Conservation (phyloP, 2,329 filamentous ascomycete genomes). For the Aurifilum marmelostoma region DNA sequence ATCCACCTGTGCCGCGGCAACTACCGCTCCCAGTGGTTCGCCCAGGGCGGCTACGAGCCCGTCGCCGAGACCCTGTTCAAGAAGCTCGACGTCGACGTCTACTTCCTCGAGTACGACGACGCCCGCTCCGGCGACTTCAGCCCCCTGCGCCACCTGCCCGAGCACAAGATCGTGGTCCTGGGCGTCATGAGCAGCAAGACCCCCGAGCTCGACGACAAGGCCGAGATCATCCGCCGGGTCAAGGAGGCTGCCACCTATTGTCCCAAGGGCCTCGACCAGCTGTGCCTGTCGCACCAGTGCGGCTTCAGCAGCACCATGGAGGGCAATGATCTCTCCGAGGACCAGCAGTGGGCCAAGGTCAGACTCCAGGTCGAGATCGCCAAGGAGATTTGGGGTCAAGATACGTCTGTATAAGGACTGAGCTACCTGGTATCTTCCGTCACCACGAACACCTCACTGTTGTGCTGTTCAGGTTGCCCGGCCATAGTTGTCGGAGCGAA, state of each 20-base stretch:
- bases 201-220: slow-evolving; percentile 55
- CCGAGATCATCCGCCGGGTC: slow-evolving; percentile 43
- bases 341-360: slow-evolving; percentile 62
- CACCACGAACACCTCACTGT: too few species aligned
- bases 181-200: slow-evolving; percentile 61
- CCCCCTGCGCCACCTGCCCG: slow-evolving; percentile 56
- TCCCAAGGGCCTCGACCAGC: slow-evolving; percentile 56
- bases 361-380: slow-evolving; percentile 59
- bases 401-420: slow-evolving; percentile 38
- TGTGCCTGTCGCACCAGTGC: slow-evolving; percentile 61
- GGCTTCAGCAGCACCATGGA: slow-evolving; percentile 61
- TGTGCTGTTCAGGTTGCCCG: not conserved
- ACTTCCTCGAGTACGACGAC: slow-evolving; percentile 64
- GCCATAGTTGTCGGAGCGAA: not conserved
- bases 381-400: slow-evolving; percentile 59
- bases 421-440: too few species aligned
- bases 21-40: slow-evolving; percentile 61
- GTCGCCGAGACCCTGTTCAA: slow-evolving; percentile 49
- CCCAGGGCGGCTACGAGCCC: slow-evolving; percentile 60
- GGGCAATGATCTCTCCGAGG: slow-evolving; percentile 58
- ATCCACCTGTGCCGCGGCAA: slow-evolving; percentile 62
- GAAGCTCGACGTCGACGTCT: slow-evolving; percentile 52
- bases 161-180: slow-evolving; percentile 58
- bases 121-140: slow-evolving; percentile 58
- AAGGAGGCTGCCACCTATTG: slow-evolving; percentile 51